These are phyloP conservation scores for Saturnispora dispora DNA, from an alignment of 805 yeast genomes.

Conservation along the genomic window DNA sequence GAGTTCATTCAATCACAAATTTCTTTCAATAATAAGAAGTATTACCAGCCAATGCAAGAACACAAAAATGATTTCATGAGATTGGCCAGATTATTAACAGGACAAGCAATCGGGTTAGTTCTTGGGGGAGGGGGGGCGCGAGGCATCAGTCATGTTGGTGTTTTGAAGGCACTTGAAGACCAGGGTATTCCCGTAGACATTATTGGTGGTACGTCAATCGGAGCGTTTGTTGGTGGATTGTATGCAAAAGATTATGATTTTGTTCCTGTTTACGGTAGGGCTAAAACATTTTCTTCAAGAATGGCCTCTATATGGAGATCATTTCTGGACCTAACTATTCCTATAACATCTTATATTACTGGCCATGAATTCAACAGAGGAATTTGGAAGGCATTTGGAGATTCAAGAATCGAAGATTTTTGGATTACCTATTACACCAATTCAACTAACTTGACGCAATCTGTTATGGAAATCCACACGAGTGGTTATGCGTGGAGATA, in stretches of 20 bases:
- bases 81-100: slow-evolving; percentile 80
- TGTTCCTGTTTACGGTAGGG: slow-evolving; percentile 84
- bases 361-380: slow-evolving; percentile 97
- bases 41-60: slow-evolving; percentile 32
- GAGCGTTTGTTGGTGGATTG: slow-evolving; percentile 90
- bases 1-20: slow-evolving; percentile 17
- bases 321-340: slow-evolving; percentile 78
- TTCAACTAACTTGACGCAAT: slow-evolving; percentile 90
- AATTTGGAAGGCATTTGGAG: slow-evolving; percentile 94
- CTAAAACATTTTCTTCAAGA: slow-evolving; percentile 78
- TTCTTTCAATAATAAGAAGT: slow-evolving; percentile 18
- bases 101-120: slow-evolving; percentile 89
- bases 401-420: slow-evolving; percentile 86
- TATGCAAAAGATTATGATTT: slow-evolving; percentile 88
- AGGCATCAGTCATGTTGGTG: slow-evolving; percentile 87
- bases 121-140: slow-evolving; percentile 98
- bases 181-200: slow-evolving; percentile 89
- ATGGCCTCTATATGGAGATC: slow-evolving; percentile 82
- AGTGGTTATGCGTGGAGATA: slow-evolving; percentile 94
- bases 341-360: slow-evolving; percentile 88
- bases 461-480: slow-evolving; percentile 89
- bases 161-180: slow-evolving; percentile 83
- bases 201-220: slow-evolving; percentile 94
- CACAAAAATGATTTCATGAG: slow-evolving; percentile 87
- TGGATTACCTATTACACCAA: slow-evolving; percentile 87